Conservation (phyloP, 495 filamentous ascomycete genomes). For the Lineolata rhizophorae region DNA sequence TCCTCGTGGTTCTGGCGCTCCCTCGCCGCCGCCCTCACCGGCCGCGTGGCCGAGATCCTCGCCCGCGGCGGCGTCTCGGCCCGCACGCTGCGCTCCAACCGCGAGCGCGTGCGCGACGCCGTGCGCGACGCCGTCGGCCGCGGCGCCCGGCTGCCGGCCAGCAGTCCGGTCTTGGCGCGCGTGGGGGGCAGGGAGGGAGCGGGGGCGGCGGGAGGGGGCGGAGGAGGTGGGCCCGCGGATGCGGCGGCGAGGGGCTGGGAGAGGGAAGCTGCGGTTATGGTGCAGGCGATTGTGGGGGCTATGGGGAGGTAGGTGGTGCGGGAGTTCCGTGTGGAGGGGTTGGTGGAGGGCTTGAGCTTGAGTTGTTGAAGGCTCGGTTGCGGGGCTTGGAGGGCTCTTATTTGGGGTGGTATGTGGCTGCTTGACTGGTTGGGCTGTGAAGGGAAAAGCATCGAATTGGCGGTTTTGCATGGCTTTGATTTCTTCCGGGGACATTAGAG, state of each 20-base stretch:
- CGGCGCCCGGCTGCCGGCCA: conserved; percentile 39
- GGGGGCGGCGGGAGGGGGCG: too few species aligned
- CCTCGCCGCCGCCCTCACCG: conserved; percentile 53
- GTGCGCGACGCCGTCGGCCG: conserved; percentile 66
- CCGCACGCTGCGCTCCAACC: conserved; percentile 55
- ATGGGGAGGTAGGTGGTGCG: conserved; percentile 26
- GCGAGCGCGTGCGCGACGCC: conserved; percentile 49
- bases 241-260: conserved; percentile 45
- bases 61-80: conserved; percentile 62
- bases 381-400: too few species aligned
- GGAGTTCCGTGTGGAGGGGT: too few species aligned
- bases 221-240: too few species aligned
- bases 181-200: too few species aligned
- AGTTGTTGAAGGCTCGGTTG: too few species aligned
- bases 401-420: too few species aligned
- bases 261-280: conserved; percentile 88
- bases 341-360: too few species aligned
- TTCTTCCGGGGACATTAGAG: too few species aligned
- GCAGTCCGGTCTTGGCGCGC: conserved; percentile 19
- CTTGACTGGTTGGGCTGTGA: too few species aligned
- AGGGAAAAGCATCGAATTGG: too few species aligned
- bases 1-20: conserved; percentile 82
- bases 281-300: conserved; percentile 42
- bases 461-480: too few species aligned
- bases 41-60: conserved; percentile 64